Evolutionary conservation across 345 rosid genomes (phyloP), one percentile per base, ranked within the genome.

Genomic region (Citrus sp.): DNA sequence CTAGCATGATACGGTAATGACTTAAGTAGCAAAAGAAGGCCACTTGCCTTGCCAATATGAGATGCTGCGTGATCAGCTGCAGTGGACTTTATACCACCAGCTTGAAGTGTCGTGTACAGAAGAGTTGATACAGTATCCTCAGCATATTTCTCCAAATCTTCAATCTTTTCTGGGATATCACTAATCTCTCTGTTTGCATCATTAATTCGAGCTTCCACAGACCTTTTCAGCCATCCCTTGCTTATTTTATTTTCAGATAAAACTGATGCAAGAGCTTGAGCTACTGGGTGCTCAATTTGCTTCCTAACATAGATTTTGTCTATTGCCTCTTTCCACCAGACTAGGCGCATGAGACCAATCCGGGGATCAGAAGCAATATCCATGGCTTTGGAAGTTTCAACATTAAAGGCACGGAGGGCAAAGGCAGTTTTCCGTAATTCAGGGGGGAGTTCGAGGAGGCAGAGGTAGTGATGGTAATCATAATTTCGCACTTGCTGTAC

Each of bases 391-490:
- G 99, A 89, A 22, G 97, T 92, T 84, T 95, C 99, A 24, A 95
- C 90, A 75, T 95, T 93, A 86, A 95, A 90, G n/a, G 99, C 92
- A 0, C 94, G 90, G 73, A 95, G 92, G 32, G 96, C 94, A 70
- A 95, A 95, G n/a, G 98, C 94, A 38, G 96, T 88, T 88, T 92
- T 93, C 61, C 96, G 93, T 90, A 92, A 89, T 80, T 77, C 70
- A 35, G 85, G 85, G 3, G 97, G 98, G n/a, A 93, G 93, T 66
- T 91, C 96, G 19, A 95, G 97, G 58, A 95, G 97, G 89, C 99
- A 95, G 76, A 95, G 96, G 83, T 92, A 93, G 85, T 95, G 99
- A 82, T 95, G 99, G 81, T 93, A 93, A 86, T 95, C 99, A 87
- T 93, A 93, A 78, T 80, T 93, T 64, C 96, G 85, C 21, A 93